phyloP scores from a whole-genome alignment of 257 asterid species.

The Rehmannia glutinosa region DNA sequence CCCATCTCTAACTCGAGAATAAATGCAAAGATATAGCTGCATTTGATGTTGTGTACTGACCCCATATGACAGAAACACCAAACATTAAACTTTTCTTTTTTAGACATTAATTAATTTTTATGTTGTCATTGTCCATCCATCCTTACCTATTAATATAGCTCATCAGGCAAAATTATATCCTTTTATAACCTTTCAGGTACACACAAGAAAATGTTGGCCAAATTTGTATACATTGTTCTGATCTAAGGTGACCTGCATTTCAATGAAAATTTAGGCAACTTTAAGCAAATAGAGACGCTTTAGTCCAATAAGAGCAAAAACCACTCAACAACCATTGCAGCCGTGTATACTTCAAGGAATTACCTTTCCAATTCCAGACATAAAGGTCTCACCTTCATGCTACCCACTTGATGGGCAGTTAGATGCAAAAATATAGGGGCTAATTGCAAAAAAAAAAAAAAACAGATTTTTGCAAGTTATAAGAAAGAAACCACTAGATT shows the following conservation, averaged over 20 bases:
- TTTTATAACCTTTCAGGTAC: not conserved
- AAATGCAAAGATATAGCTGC: conserved; percentile 17
- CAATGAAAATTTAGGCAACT: no score
- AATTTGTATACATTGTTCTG: not conserved
- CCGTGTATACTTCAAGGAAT: not conserved
- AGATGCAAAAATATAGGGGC: no score
- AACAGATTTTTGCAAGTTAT: no score
- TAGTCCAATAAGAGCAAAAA: no score
- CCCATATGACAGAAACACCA: not conserved
- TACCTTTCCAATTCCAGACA: not conserved
- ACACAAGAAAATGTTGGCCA: not conserved
- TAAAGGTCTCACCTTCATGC: no score
- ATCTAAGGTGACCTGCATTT: not conserved
- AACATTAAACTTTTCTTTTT: conserved; percentile 17
- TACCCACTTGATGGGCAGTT: no score
- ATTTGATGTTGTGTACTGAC: not conserved
- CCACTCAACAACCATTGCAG: not conserved
- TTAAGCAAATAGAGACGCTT: no score
- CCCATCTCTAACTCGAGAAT: no score
- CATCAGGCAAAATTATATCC: not conserved
- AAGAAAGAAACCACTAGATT: no score
- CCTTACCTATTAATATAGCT: not conserved
- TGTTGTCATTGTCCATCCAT: conserved; percentile 2
- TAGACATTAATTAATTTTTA: not conserved
- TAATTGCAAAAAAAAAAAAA: no score